These are phyloP conservation scores for Carex scoparia DNA, from an alignment of 176 grass and related monocot genomes.

Conservation along the genomic window DNA sequence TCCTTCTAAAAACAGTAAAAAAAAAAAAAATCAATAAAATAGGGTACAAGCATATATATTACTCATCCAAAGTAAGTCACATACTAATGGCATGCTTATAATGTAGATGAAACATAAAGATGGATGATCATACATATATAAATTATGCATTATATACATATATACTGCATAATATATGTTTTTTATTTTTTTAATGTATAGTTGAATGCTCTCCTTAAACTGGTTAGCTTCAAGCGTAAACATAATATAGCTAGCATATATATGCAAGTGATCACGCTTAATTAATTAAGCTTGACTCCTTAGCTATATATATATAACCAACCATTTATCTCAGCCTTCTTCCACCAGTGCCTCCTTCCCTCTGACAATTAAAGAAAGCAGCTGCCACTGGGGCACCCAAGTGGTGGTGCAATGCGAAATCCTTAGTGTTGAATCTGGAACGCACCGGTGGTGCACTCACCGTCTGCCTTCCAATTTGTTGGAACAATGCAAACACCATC, in stretches of 20 bases:
- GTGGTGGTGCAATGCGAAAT: conserved; percentile 29
- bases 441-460: conserved; percentile 27
- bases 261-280: background rate
- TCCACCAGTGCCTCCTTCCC: conserved; percentile 45
- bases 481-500: conserved; percentile 42
- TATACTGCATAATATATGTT: background rate
- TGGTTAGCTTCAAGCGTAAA: background rate
- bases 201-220: background rate
- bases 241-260: background rate
- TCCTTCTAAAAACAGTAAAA: too few relatives aligned
- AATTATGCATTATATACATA: background rate
- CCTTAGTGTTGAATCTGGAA: conserved; percentile 40
- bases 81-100: too few relatives aligned
- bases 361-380: conserved; percentile 48
- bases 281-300: background rate
- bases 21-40: too few relatives aligned
- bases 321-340: conserved; percentile 4
- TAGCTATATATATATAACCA: background rate
- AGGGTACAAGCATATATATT: too few relatives aligned
- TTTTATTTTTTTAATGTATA: background rate
- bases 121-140: too few relatives aligned
- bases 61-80: too few relatives aligned
- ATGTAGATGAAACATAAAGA: too few relatives aligned
- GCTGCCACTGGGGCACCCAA: conserved; percentile 37
- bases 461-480: conserved; percentile 22